phyloP scores from a whole-genome alignment of 108 stramenopile genomes.

The Seminavis robusta region DNA sequence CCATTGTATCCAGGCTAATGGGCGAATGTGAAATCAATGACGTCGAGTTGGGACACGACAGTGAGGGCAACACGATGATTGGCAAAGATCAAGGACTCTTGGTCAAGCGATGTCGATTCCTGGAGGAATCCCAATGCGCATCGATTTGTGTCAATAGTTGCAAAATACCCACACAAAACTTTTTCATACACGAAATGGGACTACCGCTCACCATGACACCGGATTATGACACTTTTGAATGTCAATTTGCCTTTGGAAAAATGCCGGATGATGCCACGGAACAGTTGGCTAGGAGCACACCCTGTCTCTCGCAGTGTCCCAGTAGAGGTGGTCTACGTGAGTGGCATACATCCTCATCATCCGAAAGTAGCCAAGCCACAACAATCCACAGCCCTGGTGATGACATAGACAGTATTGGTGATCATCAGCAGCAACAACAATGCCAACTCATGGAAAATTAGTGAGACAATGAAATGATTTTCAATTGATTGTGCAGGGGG shows the following conservation, averaged over 20 bases:
- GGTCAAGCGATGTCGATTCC: conserved; percentile 91
- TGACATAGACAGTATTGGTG: too few relatives aligned
- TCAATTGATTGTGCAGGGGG: too few relatives aligned
- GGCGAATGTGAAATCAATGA: conserved; percentile 89
- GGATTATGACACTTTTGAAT: conserved; percentile 83
- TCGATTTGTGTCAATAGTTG: conserved; percentile 90
- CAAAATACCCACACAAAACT: conserved; percentile 92
- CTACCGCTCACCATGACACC: conserved; percentile 84
- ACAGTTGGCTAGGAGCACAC: conserved; percentile 56
- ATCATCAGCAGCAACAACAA: too few relatives aligned
- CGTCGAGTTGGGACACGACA: conserved; percentile 24
- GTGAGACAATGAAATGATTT: too few relatives aligned
- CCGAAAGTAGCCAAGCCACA: too few relatives aligned
- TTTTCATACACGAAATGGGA: conserved; percentile 87
- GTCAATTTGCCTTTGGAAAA: conserved; percentile 80
- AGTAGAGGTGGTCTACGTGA: conserved; percentile 53
- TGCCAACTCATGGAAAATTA: too few relatives aligned
- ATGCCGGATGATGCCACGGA: conserved; percentile 60
- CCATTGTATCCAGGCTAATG: too few relatives aligned
- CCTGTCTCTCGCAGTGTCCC: conserved; percentile 78
- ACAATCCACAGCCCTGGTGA: too few relatives aligned
- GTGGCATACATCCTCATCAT: too few relatives aligned
- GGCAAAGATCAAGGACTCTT: conserved; percentile 71
- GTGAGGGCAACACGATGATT: conserved; percentile 32
- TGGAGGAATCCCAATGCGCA: conserved; percentile 89